Evolutionary conservation across 2,329 filamentous ascomycete species (phyloP), one percentile per base, ranked within the genome.

Genomic region (Pyrenophora graminea): DNA sequence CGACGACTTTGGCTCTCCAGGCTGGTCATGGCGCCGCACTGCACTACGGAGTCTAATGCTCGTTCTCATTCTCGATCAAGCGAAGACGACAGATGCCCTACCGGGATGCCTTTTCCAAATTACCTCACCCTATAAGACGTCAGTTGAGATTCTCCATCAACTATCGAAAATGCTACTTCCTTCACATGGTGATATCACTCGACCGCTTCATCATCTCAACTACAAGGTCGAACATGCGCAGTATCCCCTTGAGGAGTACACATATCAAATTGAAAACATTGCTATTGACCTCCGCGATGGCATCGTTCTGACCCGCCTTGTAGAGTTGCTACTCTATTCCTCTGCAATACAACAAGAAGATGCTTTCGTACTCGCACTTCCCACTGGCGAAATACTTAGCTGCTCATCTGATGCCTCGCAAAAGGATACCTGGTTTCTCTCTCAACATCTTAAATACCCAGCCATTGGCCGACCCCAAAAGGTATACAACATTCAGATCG

Each of bases 201-300:
- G 83, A 15, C 75, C 79, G 2, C 71, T 88, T 2, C 75, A 75
- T 19, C 82, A 85, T 61, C 69, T 86, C 18, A 79, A 79, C 50
- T 87, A 84, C 66, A 76, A 76, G n/a, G 69, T 86, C 18, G 64
- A 66, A 3, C 79, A 83, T 61, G 69, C 76, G 6, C 85, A 87
- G 62, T 77, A 81, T 52, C 77, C 79, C 2, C 74, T 86, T 5
- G 77, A 85, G 54, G 85, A 87, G 67, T 83, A 82, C 56, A 71
- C 76, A 1, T 87, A 85, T 62, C 70, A 71, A 33, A 79, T 87
- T 47, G 72, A 76, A 7, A 87, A 87, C 58, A 74, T 88, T 19
- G 85, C 84, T 1, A 77, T 84, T 7, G 85, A 87, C 60, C 73
- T 87, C 18, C 79, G 85, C 30, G 82, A 87, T 62, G 85, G 85